Percentiles rank a stretch among this genome's conserved stretches.
phyloP scores from a whole-genome alignment of 2,329 filamentous ascomycete species.

The Phialophora expanda region DNA sequence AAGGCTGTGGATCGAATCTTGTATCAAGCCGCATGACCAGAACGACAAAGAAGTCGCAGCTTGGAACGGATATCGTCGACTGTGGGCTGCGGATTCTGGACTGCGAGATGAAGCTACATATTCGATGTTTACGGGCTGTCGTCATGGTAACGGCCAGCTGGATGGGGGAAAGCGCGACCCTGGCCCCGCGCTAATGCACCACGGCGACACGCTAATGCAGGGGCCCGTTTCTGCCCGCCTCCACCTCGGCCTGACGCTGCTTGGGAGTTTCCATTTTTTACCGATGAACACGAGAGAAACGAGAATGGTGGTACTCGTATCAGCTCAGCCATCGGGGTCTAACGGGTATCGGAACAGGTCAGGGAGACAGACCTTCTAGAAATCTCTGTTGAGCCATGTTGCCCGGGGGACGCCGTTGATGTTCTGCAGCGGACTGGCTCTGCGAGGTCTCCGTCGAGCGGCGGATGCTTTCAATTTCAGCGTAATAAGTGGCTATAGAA shows the following conservation, averaged over 20 bases:
- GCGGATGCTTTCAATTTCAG: neutral
- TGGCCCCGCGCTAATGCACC: neutral
- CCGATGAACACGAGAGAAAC: neutral
- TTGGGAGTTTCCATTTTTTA: neutral
- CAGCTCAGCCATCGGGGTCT: neutral
- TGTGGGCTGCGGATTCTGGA: neutral
- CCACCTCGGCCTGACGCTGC: neutral
- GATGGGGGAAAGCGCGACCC: neutral
- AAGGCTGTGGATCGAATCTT: conserved; percentile 3
- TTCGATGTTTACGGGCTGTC: conserved; percentile 8
- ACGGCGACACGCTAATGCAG: conserved; percentile 25
- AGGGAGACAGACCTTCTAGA: conserved; percentile 1
- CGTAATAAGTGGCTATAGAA: neutral
- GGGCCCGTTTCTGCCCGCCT: conserved; percentile 13
- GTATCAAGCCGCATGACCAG: conserved; percentile 16
- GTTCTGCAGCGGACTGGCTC: neutral
- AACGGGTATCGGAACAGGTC: neutral
- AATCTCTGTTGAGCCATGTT: neutral
- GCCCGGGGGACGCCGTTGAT: conserved; percentile 1
- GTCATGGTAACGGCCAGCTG: conserved; percentile 7
- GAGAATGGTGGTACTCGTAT: neutral
- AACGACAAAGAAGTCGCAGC: neutral
- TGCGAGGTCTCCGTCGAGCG: neutral
- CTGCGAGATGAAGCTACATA: neutral
- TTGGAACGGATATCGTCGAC: neutral